A percentile compares a stretch with the other conserved stretches of the same genome.
Conservation (phyloP, 345 rosid genomes). For the Eucalyptus camaldulensis region DNA sequence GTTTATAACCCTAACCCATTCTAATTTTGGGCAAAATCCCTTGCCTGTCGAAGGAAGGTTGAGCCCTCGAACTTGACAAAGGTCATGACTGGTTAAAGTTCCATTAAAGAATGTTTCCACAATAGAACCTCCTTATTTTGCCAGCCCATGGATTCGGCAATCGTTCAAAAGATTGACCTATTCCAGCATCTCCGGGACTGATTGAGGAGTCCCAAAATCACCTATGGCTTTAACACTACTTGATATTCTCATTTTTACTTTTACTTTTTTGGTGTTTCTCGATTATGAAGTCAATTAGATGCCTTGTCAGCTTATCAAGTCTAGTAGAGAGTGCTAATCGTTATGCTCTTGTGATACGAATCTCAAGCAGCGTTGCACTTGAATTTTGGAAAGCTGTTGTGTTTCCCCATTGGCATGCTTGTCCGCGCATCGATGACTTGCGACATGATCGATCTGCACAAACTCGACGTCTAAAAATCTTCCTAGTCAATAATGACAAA, state of each 20-base stretch:
- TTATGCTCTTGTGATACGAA: background rate
- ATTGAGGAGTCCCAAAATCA: background rate
- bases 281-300: background rate
- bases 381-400: background rate
- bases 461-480: background rate
- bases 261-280: background rate
- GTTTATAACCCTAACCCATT: background rate
- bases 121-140: background rate
- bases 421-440: too few relatives aligned
- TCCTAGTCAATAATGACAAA: background rate
- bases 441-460: background rate
- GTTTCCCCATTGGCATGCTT: background rate
- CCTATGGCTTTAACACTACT: background rate
- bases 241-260: background rate
- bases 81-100: background rate
- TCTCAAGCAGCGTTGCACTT: background rate
- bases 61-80: background rate
- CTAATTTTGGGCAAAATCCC: background rate
- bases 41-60: background rate
- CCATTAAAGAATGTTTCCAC: background rate
- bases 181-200: fast-evolving
- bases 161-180: fast-evolving
- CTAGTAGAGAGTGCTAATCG: background rate
- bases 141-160: background rate
- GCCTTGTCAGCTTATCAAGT: background rate